A percentile compares a stretch with the other conserved stretches of the same genome.
Conservation (phyloP, 148 eudicot genomes). For the Rhododendron simsii region DNA sequence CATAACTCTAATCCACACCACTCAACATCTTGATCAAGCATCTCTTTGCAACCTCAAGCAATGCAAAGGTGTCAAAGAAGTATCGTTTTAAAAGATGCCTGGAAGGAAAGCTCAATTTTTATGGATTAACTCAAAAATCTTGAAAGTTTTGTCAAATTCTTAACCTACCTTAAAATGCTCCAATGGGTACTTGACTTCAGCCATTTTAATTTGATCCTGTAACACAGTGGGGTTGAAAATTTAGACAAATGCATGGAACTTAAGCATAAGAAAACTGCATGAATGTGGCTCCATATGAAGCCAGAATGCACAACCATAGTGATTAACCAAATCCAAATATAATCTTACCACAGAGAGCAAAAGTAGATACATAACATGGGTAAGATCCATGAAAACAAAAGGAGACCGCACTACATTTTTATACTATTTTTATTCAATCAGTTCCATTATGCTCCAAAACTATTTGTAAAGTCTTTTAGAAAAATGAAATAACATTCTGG, state of each 20-base stretch:
- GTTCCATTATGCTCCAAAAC: background rate
- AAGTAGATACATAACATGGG: background rate
- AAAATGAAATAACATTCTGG: background rate
- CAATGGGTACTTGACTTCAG: constrained; percentile 80
- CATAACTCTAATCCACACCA: background rate
- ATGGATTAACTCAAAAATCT: background rate
- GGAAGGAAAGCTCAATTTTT: background rate
- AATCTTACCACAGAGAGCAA: background rate
- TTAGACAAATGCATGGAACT: constrained; percentile 11
- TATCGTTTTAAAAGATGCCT: background rate
- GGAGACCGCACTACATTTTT: background rate
- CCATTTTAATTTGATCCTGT: constrained; percentile 80
- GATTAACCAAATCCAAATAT: background rate
- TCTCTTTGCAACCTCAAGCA: background rate
- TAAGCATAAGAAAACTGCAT: background rate
- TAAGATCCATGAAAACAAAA: background rate
- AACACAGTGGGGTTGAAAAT: constrained; percentile 17
- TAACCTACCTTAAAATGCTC: constrained; percentile 75
- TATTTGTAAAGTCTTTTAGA: background rate
- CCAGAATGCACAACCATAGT: background rate
- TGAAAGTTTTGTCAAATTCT: background rate
- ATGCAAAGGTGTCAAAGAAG: background rate
- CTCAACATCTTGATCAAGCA: background rate
- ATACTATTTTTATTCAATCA: background rate
- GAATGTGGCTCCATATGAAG: background rate